Percentiles rank a stretch among this genome's conserved stretches.
phyloP scores from a whole-genome alignment of 2,329 filamentous ascomycete species.

The Stagonosporopsis cucurbitacearum region DNA sequence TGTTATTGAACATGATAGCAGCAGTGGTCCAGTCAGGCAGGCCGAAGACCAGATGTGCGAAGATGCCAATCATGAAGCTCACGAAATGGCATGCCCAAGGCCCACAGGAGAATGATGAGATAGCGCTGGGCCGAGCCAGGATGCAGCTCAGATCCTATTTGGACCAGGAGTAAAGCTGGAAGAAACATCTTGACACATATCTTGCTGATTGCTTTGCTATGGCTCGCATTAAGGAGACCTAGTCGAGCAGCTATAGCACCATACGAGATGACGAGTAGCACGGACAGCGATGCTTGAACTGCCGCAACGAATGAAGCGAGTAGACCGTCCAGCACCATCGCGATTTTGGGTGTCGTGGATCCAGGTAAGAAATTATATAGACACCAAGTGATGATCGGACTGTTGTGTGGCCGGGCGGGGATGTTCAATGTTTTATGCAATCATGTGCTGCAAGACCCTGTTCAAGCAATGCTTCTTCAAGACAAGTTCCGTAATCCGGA shows the following conservation, averaged over 20 bases:
- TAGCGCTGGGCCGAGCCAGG: slow-evolving; percentile 55
- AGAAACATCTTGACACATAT: slow-evolving; percentile 61
- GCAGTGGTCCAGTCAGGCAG: slow-evolving; percentile 62
- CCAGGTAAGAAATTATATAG: not conserved
- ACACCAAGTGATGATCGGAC: not conserved
- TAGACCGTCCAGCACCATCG: slow-evolving; percentile 3
- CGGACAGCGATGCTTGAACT: slow-evolving; percentile 61
- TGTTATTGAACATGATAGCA: slow-evolving; percentile 64
- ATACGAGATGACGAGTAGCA: slow-evolving; percentile 60
- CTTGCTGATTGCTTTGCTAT: slow-evolving; percentile 61
- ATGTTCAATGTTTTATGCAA: slow-evolving; percentile 1
- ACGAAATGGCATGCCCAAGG: slow-evolving; percentile 56
- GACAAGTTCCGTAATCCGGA: slow-evolving; percentile 16
- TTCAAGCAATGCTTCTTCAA: slow-evolving; percentile 14
- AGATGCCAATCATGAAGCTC: slow-evolving; percentile 56
- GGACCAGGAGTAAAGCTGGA: slow-evolving; percentile 60
- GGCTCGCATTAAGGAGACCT: slow-evolving; percentile 53
- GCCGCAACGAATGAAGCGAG: slow-evolving; percentile 57
- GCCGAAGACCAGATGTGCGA: slow-evolving; percentile 52
- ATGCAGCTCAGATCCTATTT: slow-evolving; percentile 60
- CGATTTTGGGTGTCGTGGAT: not conserved
- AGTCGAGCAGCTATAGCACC: slow-evolving; percentile 58
- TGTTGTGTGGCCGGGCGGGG: not conserved
- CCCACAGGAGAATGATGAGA: slow-evolving; percentile 58
- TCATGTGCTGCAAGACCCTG: slow-evolving; percentile 9